Percentiles rank a stretch among this genome's conserved stretches.
These are phyloP conservation scores for Podochytrium sp. DNA, from an alignment of 192 early-diverging fungal species.

Conservation along the genomic window DNA sequence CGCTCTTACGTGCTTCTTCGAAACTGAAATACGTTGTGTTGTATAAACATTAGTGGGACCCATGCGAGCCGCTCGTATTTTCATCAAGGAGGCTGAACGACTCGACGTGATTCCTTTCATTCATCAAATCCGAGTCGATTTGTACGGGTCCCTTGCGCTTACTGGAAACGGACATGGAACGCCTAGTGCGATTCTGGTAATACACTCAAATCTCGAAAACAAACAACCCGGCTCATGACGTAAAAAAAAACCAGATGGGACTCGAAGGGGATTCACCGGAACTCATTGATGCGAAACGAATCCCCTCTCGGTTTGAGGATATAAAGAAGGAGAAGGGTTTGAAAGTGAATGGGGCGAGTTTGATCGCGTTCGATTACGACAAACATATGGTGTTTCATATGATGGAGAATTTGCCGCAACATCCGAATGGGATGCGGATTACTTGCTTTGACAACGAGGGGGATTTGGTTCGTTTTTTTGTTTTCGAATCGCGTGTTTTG, in stretches of 20 bases:
- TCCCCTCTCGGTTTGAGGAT: slow-evolving; percentile 71
- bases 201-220: too few relatives aligned
- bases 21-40: background rate
- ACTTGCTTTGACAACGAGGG: slow-evolving; percentile 80
- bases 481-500: background rate
- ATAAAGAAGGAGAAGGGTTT: slow-evolving; percentile 77
- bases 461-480: slow-evolving; percentile 60
- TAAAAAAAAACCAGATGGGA: slow-evolving; percentile 60
- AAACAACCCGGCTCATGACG: background rate
- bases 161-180: slow-evolving; percentile 97
- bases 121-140: slow-evolving; percentile 72
- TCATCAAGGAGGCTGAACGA: slow-evolving; percentile 81
- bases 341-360: slow-evolving; percentile 71
- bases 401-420: slow-evolving; percentile 84
- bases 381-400: slow-evolving; percentile 90
- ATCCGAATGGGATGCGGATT: slow-evolving; percentile 96
- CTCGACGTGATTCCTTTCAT: slow-evolving; percentile 50
- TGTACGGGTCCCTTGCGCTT: slow-evolving; percentile 92
- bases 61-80: slow-evolving; percentile 95
- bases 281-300: slow-evolving; percentile 79
- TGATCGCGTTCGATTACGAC: slow-evolving; percentile 82
- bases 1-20: too few relatives aligned
- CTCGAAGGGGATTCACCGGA: slow-evolving; percentile 81
- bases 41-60: slow-evolving; percentile 83
- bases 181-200: slow-evolving; percentile 80